A percentile compares a stretch with the other conserved stretches of the same genome.
Evolutionary conservation across 2,329 filamentous ascomycete species (phyloP).

Genomic region (Penicillium paneum): DNA sequence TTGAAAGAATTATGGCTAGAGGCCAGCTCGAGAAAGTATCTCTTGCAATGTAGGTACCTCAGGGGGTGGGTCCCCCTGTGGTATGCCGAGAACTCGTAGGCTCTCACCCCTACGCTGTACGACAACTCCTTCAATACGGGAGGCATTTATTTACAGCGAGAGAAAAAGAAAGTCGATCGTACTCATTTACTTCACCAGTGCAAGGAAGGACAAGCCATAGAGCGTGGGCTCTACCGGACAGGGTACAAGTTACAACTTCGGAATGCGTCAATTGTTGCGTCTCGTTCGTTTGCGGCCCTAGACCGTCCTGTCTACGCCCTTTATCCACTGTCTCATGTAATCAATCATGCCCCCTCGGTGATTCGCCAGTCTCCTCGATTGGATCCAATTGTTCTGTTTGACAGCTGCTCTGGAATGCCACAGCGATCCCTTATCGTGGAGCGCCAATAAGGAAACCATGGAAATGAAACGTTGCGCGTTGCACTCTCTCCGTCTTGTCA

Average conservation of each 20-base stretch:
- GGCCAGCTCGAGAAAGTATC: too few species aligned
- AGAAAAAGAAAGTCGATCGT: neutral
- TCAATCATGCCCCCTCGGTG: neutral
- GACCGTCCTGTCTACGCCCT: neutral
- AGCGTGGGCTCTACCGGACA: slow-evolving; percentile 9
- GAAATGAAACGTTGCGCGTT: slow-evolving; percentile 15
- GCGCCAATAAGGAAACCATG: slow-evolving; percentile 14
- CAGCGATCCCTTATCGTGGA: slow-evolving; percentile 13
- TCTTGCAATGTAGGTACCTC: neutral
- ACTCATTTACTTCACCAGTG: neutral
- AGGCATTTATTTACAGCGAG: too few species aligned
- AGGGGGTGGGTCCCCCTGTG: neutral
- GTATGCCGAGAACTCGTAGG: neutral
- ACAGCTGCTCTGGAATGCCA: slow-evolving; percentile 19
- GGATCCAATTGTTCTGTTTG: slow-evolving; percentile 9
- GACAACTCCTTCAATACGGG: neutral
- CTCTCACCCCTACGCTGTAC: neutral
- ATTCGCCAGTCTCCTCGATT: neutral
- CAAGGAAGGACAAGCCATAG: neutral
- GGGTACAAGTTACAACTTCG: slow-evolving; percentile 11
- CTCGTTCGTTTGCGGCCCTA: slow-evolving; percentile 15
- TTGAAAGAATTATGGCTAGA: neutral
- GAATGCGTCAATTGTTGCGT: slow-evolving; percentile 17
- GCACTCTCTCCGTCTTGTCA: slow-evolving; percentile 3
- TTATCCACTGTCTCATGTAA: neutral